phyloP scores from a whole-genome alignment of 129 eudicot genomes.

The sunflower (Helianthus annuus) region HanXRQr2.0-SUNRISE NC_035449.2:3762213-3762712 shows the following conservation, averaged over 20 bases:
- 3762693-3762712: no score
- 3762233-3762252: constrained; percentile 81
- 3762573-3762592: neutral
- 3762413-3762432: neutral
- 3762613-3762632: no score
- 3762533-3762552: neutral
- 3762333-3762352: neutral
- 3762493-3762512: neutral
- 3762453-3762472: constrained; percentile 15
- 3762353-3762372: neutral
- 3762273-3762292: constrained; percentile 10
- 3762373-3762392: constrained; percentile 10
- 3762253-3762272: constrained; percentile 61
- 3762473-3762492: constrained; percentile 1
- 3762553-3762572: constrained; percentile 2
- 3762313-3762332: constrained; percentile 18
- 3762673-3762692: no score
- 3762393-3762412: constrained; percentile 1
- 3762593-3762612: no score
- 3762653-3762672: no score
- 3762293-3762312: constrained; percentile 7
- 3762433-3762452: neutral
- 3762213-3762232: constrained; percentile 90
- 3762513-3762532: neutral
- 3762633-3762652: no score